phyloP scores from a whole-genome alignment of 257 asterid genomes.

The Datura wrightii region DNA sequence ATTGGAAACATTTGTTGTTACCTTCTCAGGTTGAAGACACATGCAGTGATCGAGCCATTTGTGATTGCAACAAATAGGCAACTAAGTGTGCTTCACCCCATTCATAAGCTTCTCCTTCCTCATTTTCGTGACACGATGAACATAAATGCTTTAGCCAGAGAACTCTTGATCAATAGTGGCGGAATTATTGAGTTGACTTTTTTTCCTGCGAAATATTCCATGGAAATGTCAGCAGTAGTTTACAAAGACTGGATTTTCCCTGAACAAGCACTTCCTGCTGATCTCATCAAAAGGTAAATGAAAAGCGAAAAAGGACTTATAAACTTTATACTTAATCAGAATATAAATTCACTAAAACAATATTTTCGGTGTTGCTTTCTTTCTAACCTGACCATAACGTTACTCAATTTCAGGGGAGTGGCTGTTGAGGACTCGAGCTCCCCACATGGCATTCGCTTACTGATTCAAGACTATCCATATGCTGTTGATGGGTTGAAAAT shows the following conservation, averaged over 20 bases:
- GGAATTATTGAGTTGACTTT: constrained; percentile 68
- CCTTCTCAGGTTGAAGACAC: constrained; percentile 67
- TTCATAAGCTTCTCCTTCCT: constrained; percentile 78
- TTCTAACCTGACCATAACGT: not conserved
- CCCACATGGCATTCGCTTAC: constrained; percentile 64
- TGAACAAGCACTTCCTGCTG: constrained; percentile 80
- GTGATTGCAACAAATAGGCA: constrained; percentile 78
- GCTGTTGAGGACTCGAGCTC: constrained; percentile 64
- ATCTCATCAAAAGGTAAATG: constrained; percentile 59
- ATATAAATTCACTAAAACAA: constrained; percentile 6
- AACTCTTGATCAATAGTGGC: constrained; percentile 63
- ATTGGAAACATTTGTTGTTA: not conserved
- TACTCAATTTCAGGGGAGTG: constrained; percentile 53
- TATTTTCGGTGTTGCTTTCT: not conserved
- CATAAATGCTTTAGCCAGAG: constrained; percentile 70
- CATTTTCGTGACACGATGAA: constrained; percentile 82
- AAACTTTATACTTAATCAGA: not conserved
- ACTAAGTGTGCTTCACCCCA: constrained; percentile 79
- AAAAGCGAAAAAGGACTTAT: not conserved
- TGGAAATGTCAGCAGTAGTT: constrained; percentile 63
- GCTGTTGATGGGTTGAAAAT: constrained; percentile 86
- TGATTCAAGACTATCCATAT: constrained; percentile 72
- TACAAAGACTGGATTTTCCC: constrained; percentile 71
- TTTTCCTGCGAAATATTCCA: constrained; percentile 60
- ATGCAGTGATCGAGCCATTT: constrained; percentile 79